These are phyloP conservation scores for Nicotiana benthamiana DNA, from an alignment of 257 asterid genomes.

Conservation along the genomic window DNA sequence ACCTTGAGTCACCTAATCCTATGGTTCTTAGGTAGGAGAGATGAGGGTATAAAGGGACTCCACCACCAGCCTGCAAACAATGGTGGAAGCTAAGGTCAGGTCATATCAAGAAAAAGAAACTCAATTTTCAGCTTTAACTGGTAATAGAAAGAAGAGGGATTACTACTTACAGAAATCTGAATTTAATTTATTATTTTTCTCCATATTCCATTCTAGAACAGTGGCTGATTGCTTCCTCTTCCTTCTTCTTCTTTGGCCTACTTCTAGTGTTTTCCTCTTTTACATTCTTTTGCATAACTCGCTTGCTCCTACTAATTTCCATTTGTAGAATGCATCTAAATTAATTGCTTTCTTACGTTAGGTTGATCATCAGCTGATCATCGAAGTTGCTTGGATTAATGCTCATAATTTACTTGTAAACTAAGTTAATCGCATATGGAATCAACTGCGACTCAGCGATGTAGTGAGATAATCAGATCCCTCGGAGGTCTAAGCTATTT, in stretches of 20 bases:
- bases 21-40: not conserved
- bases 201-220: not conserved
- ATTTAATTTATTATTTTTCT: not conserved
- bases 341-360: not conserved
- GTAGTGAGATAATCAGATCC: no score
- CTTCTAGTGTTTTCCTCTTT: not conserved
- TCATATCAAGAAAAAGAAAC: constrained; percentile 13
- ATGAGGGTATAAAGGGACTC: constrained; percentile 15
- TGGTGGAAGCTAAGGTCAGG: constrained; percentile 14
- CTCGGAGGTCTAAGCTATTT: no score
- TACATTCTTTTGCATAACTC: not conserved
- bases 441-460: no score
- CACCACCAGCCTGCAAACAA: constrained; percentile 10
- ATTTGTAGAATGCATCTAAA: not conserved
- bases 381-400: not conserved
- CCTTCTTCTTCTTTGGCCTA: not conserved
- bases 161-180: constrained; percentile 17
- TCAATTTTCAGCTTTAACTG: not conserved
- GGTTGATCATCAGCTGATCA: not conserved
- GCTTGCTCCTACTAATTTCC: not conserved
- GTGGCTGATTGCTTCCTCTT: not conserved
- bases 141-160: not conserved
- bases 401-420: not conserved
- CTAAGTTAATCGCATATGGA: no score
- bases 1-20: not conserved